Evolutionary conservation across 371 early-diverging fungal genomes (phyloP), one percentile per base, ranked within the genome.

Genomic region (Phascolomyces articulosus): DNA sequence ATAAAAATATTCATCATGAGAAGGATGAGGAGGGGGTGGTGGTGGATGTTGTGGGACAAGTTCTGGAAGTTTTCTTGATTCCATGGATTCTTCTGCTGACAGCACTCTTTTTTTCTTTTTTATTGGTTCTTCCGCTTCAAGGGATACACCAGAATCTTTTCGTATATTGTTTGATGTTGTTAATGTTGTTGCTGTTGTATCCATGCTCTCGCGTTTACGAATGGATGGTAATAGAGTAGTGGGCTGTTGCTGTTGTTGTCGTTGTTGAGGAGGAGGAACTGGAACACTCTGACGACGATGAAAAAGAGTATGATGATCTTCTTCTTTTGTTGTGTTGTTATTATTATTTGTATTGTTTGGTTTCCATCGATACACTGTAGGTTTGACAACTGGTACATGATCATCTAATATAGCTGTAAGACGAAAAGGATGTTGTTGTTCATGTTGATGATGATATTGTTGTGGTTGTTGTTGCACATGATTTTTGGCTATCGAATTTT

Each of bases 81-180:
- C 55, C 60, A 63, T 40, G 16, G 64, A 61, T 27, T 74, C 70
- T 40, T 71, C 71, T 26, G 75, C 62, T 26, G 73, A 67, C 62
- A 71, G 64, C 7, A 73, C 64, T 40, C 75, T 67, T 54, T 77
- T 71, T 26, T 77, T 80, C 31, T 80, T 77, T 26, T 65, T 54
- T 26, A 62, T 51, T 7, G 70, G 70, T 16, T 68, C 65, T 27
- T 74, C 69, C 27, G 65, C 55, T 3, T 64, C 65, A 3, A 77
- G n/a, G 4, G 58, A 67, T 7, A 74, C 65, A 3, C 74, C 77
- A 4, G 77, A 78, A 51, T 78, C 73, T 60, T 71, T 75, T 57
- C 75, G 67, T 38, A 23, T 23, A 16, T 21, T n/a, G n/a, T n/a
- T n/a, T n/a, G n/a, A n/a, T n/a, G n/a, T n/a, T n/a, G n/a, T n/a